Conservation (phyloP, 805 yeast species). For the Barnettozyma wickerhamii region DNA sequence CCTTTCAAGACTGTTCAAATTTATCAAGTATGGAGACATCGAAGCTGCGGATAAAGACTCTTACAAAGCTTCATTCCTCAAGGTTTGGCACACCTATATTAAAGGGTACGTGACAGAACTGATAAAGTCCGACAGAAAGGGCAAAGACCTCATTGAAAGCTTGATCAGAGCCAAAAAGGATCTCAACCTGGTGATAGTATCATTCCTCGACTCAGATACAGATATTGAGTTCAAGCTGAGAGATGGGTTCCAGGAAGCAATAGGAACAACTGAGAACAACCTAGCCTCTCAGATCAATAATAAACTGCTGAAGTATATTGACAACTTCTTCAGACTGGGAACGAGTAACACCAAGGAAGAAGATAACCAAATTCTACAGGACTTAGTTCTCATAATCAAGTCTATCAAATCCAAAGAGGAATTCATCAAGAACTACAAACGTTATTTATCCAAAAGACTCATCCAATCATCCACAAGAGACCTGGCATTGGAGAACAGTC, state of each 20-base stretch:
- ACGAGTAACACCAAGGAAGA: not conserved
- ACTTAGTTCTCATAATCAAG: constrained; percentile 17
- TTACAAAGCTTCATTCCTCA: not conserved
- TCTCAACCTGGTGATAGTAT: constrained; percentile 7
- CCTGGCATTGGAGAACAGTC: constrained; percentile 9
- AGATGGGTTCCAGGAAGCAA: constrained; percentile 17
- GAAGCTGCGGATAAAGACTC: no score
- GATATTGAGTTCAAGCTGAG: constrained; percentile 18
- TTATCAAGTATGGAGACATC: constrained; percentile 7
- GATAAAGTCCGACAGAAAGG: constrained; percentile 6
- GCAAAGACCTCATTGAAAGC: constrained; percentile 9
- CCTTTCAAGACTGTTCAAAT: constrained; percentile 11
- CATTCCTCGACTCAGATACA: constrained; percentile 9
- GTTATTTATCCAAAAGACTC: constrained; percentile 20
- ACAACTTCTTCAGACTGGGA: constrained; percentile 15
- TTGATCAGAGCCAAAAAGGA: constrained; percentile 18
- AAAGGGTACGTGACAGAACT: constrained; percentile 8
- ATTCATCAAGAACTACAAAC: constrained; percentile 18
- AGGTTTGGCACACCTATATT: constrained; percentile 16
- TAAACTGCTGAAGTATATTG: constrained; percentile 16
- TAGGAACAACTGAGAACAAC: constrained; percentile 7
- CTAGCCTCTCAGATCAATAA: constrained; percentile 7
- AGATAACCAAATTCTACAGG: constrained; percentile 7
- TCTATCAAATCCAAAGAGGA: constrained; percentile 20
- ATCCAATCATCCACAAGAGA: constrained; percentile 11